phyloP scores from a whole-genome alignment of 495 filamentous ascomycete species.

The Lasiosphaeria ovina region DNA sequence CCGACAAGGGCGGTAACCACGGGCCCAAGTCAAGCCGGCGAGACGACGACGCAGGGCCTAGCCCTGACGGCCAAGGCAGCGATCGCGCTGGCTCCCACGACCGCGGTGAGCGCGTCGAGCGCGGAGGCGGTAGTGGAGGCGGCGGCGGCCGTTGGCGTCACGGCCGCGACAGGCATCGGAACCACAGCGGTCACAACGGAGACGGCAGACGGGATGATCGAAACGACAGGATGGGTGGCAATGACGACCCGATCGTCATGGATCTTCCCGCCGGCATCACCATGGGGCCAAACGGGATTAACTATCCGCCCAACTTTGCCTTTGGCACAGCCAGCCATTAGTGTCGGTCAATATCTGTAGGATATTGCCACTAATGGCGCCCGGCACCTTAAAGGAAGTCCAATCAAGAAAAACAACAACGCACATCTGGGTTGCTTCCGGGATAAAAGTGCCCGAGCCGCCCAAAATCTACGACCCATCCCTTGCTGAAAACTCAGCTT shows the following conservation, averaged over 20 bases:
- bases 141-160: conserved; percentile 37
- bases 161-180: conserved; percentile 47
- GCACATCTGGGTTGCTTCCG: too few relatives aligned
- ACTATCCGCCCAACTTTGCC: conserved; percentile 37
- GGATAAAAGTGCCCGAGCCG: too few relatives aligned
- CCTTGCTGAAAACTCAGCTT: too few relatives aligned
- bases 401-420: too few relatives aligned
- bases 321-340: conserved; percentile 9
- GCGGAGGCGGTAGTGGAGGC: conserved; percentile 39
- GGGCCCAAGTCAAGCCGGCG: conserved; percentile 68
- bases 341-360: not conserved
- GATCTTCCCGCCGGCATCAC: conserved; percentile 62
- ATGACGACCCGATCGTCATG: conserved; percentile 45
- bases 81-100: conserved; percentile 40
- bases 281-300: conserved; percentile 62
- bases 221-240: conserved; percentile 37
- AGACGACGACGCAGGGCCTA: conserved; percentile 49
- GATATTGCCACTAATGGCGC: too few relatives aligned
- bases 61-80: conserved; percentile 37
- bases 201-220: conserved; percentile 40
- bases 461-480: too few relatives aligned
- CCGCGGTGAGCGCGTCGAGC: conserved; percentile 42
- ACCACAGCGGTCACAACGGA: conserved; percentile 40
- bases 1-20: conserved; percentile 69
- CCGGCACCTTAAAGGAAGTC: too few relatives aligned